Conservation (phyloP, 306 rosid species). For the Morella rubra region DNA sequence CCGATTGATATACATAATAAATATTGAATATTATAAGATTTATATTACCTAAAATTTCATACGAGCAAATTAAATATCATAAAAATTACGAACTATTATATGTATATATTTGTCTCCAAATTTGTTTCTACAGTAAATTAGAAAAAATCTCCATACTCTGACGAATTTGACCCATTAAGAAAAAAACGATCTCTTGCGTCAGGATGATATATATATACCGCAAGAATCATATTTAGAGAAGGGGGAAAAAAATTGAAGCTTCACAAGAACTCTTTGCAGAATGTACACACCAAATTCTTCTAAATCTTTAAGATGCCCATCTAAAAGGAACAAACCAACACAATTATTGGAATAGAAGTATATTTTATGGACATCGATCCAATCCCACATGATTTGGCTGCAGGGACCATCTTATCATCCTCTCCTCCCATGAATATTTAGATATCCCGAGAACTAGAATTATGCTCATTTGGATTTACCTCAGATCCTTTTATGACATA, state of each 20-base stretch:
- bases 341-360: background rate
- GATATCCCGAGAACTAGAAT: background rate
- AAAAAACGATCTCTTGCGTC: background rate
- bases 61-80: too few species aligned
- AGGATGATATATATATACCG: too few species aligned
- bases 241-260: background rate
- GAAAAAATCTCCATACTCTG: too few species aligned
- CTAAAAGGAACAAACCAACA: conserved; percentile 2
- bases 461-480: background rate
- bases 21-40: too few species aligned
- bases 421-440: background rate
- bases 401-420: background rate
- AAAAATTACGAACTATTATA: too few species aligned
- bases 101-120: too few species aligned
- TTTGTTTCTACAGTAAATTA: too few species aligned
- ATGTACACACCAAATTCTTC: background rate
- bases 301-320: conserved; percentile 8
- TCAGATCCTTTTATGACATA: background rate
- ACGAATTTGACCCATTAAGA: too few species aligned
- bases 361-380: background rate
- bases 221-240: too few species aligned
- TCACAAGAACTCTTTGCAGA: background rate
- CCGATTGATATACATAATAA: too few species aligned
- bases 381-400: conserved; percentile 1
- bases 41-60: too few species aligned